Base-by-base conservation (phyloP, 2,329 filamentous ascomycete species). In the Ascomycota sp. region DNA sequence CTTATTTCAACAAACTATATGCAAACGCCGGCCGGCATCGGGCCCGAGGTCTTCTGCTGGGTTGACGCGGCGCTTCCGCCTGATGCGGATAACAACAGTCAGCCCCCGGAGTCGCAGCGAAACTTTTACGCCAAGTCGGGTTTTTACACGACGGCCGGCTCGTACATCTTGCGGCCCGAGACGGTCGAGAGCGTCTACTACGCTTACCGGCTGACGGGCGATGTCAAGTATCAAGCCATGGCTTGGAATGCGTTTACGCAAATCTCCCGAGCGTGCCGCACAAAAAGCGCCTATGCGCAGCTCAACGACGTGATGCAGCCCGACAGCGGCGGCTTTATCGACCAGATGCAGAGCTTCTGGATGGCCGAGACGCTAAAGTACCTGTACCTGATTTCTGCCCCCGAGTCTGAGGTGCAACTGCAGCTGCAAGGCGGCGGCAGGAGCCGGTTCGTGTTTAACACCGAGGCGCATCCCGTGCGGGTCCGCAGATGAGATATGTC, bases 351-450 rank as follows among this genome's bases (percentile, higher is more conserved):
- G 54, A 85, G 76, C 42, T 92, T 89, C 55, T 74, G 78, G 58
- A 82, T 91, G 48, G 81, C 82, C 0, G 82, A 92, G 57, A 76
- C 83, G 36, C 47, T 92, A 49, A 92, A 92, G 61, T 91, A 91
- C 48, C 58, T 65, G 33, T 91, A 79, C 53, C 48, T 91, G 41
- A 77, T 79, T 34, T 69, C 72, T 44, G 61, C 66, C 0, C 56
- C 52, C 46, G 75, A 80, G 21, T 69, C 61, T 3, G 45, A 48
- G 3, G 62, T 59, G 41, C 63, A 69, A 4, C 61, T 59, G 41
- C 63, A 68, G 44, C 48, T 67, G 29, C 54, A 57, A 38, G 50
- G 51, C 8, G 48, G 51, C 27, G 47, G 51, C 28, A 42, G 47
- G n/a, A 64, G 63, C 38, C 32, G 53, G 35, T 69, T 52, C 37